A percentile compares a stretch with the other conserved stretches of the same genome.
Conservation (phyloP, 202 grass and related monocot genomes). For the Carex arenaria region DNA sequence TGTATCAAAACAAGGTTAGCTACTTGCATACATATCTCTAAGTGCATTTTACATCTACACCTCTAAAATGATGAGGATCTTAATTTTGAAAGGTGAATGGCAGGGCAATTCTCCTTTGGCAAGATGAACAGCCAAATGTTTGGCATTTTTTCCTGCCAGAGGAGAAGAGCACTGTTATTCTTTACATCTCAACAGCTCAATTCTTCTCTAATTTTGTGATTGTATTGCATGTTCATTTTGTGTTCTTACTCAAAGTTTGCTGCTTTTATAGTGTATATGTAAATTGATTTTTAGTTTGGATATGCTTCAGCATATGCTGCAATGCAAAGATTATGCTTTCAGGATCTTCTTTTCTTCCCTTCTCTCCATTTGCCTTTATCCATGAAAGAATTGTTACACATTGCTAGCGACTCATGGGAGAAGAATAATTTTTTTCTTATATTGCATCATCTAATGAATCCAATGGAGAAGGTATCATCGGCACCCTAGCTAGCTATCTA, state of each 20-base stretch:
- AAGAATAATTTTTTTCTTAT: too few species aligned
- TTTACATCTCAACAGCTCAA: background rate
- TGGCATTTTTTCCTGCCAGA: background rate
- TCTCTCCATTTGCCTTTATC: background rate
- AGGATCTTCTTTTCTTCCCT: background rate
- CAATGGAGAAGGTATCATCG: too few species aligned
- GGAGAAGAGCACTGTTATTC: background rate
- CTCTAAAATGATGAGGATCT: background rate
- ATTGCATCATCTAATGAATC: too few species aligned
- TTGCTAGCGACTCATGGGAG: too few species aligned
- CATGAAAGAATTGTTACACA: too few species aligned
- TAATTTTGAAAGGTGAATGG: background rate
- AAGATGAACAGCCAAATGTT: background rate
- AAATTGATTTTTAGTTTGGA: background rate
- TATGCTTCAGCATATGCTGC: conserved; percentile 6
- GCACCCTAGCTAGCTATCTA: too few species aligned
- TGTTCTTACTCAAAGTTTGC: background rate
- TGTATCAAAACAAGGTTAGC: background rate
- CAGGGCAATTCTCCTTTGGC: conserved; percentile 1
- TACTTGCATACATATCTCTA: background rate
- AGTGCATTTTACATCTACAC: background rate
- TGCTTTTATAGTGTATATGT: background rate
- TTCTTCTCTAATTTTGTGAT: background rate
- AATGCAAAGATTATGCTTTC: background rate
- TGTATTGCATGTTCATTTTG: background rate